A percentile compares a stretch with the other conserved stretches of the same genome.
Conservation (phyloP, 1,139 yeast species). For the Candida frijolesensis region DNA sequence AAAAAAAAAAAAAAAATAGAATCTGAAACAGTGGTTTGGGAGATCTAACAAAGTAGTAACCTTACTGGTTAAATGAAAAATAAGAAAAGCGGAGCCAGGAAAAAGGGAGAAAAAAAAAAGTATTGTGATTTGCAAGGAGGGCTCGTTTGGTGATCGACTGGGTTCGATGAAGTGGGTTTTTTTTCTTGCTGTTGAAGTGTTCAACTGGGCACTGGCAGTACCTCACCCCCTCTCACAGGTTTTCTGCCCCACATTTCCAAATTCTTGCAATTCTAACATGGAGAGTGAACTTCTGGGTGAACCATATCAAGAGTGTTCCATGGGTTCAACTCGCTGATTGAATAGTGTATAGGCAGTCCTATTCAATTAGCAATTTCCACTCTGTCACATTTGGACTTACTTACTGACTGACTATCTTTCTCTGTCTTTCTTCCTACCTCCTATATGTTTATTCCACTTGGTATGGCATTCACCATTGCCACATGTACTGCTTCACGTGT, state of each 20-base stretch:
- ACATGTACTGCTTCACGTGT: background rate
- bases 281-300: no score
- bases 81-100: background rate
- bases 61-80: slow-evolving; percentile 1
- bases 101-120: background rate
- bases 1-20: background rate
- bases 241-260: no score
- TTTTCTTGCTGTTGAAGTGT: background rate
- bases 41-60: slow-evolving; percentile 2
- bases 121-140: background rate
- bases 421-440: no score
- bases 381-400: no score
- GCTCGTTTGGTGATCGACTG: background rate
- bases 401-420: no score
- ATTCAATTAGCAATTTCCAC: background rate
- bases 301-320: no score
- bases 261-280: no score
- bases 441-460: no score
- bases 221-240: no score
- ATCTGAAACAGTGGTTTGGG: background rate
- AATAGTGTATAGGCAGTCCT: no score
- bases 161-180: no score
- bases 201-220: background rate
- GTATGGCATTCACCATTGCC: background rate
- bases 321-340: no score